phyloP scores from a whole-genome alignment of 352 stramenopile species.

The Hyaloperonospora brassicae region DNA sequence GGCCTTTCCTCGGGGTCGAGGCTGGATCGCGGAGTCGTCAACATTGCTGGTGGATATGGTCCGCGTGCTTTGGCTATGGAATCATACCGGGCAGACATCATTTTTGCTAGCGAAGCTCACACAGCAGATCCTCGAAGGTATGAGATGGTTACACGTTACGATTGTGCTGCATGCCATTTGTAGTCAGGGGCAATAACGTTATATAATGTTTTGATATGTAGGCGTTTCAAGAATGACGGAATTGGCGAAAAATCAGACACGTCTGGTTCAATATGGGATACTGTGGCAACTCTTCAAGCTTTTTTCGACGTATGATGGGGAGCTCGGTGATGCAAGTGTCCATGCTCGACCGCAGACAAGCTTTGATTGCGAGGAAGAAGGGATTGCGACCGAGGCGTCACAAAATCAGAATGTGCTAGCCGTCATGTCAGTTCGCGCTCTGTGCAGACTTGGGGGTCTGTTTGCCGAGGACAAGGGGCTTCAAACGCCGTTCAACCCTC shows the following conservation, averaged over 20 bases:
- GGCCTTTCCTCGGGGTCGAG: slow-evolving; percentile 40
- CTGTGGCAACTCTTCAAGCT: slow-evolving; percentile 66
- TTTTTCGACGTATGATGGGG: slow-evolving; percentile 58
- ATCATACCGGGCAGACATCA: slow-evolving; percentile 33
- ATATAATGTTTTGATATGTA: slow-evolving; percentile 12
- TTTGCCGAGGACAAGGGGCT: slow-evolving; percentile 49
- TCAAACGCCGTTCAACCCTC: slow-evolving; percentile 31
- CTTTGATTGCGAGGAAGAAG: slow-evolving; percentile 27
- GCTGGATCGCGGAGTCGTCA: slow-evolving; percentile 52
- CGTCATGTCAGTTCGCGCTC: slow-evolving; percentile 55
- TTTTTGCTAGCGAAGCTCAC: slow-evolving; percentile 57
- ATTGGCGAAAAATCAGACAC: slow-evolving; percentile 48
- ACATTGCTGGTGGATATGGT: slow-evolving; percentile 67
- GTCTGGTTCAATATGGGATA: slow-evolving; percentile 40
- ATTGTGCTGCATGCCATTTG: slow-evolving; percentile 2
- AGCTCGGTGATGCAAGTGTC: slow-evolving; percentile 47
- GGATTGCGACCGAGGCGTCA: slow-evolving; percentile 33
- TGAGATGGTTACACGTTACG: background rate
- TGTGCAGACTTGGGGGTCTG: slow-evolving; percentile 63
- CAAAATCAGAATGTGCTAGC: slow-evolving; percentile 68
- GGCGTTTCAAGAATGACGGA: slow-evolving; percentile 56
- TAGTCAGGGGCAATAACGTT: slow-evolving; percentile 3
- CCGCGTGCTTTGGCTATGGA: slow-evolving; percentile 70
- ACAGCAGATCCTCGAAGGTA: slow-evolving; percentile 75
- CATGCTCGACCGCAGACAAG: slow-evolving; percentile 33